phyloP scores from a whole-genome alignment of 768 basidiomycete species.

The Russula brevipes region DNA sequence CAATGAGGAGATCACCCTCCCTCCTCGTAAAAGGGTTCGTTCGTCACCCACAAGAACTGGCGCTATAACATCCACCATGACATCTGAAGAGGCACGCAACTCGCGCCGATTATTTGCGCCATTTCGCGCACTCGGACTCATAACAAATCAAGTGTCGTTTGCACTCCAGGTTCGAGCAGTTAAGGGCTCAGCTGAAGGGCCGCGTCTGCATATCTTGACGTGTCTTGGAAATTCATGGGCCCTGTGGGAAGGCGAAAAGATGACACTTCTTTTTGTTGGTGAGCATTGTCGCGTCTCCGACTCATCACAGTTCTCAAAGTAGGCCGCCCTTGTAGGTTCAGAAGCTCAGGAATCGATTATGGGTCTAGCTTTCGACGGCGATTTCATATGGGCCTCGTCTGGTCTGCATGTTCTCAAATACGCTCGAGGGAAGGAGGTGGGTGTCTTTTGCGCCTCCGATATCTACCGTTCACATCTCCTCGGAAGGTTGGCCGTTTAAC shows the following conservation, averaged over 20 bases:
- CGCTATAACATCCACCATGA: neutral
- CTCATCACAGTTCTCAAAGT: neutral
- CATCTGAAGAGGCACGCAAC: slow-evolving; percentile 3
- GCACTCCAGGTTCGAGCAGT: slow-evolving; percentile 77
- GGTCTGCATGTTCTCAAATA: slow-evolving; percentile 71
- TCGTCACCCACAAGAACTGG: slow-evolving; percentile 3
- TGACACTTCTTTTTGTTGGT: slow-evolving; percentile 92
- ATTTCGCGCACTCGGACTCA: slow-evolving; percentile 90
- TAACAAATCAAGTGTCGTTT: slow-evolving; percentile 89
- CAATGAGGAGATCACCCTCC: slow-evolving; percentile 6
- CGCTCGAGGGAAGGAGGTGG: slow-evolving; percentile 84
- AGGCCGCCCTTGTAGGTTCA: slow-evolving; percentile 55
- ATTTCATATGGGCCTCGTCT: slow-evolving; percentile 78
- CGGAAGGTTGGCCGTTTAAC: slow-evolving; percentile 50
- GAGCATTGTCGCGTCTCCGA: slow-evolving; percentile 23
- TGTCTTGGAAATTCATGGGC: slow-evolving; percentile 90
- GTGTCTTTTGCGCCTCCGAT: neutral
- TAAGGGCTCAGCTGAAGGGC: slow-evolving; percentile 81
- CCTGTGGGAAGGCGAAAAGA: slow-evolving; percentile 92
- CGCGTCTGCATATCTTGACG: slow-evolving; percentile 77
- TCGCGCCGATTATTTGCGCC: slow-evolving; percentile 71
- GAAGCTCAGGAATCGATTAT: slow-evolving; percentile 70
- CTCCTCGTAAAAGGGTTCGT: slow-evolving; percentile 15
- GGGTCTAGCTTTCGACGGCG: slow-evolving; percentile 74
- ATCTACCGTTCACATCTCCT: slow-evolving; percentile 14